These are phyloP conservation scores for Sphagnum fallax DNA, from an alignment of 228 moss, liverwort and hornwort species.

Conservation along the genomic window DNA sequence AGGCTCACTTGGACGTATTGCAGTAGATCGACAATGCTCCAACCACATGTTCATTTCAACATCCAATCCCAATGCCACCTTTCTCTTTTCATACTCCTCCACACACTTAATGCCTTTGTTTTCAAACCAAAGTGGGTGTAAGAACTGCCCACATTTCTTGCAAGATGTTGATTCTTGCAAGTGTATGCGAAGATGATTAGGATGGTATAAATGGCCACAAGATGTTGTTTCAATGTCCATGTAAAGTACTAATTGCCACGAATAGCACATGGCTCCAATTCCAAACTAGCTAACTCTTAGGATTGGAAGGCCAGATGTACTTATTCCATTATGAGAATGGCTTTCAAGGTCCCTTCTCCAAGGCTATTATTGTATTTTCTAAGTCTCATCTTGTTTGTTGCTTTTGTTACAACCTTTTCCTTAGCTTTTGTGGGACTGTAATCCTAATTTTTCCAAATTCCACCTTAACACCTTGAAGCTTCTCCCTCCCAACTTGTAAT, in stretches of 20 bases:
- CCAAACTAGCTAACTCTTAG: background rate
- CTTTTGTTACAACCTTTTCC: too few species aligned
- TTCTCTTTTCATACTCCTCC: too few species aligned
- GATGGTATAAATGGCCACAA: background rate
- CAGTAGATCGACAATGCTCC: too few species aligned
- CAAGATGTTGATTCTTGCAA: background rate
- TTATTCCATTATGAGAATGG: background rate
- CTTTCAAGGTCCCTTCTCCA: background rate
- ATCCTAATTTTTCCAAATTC: too few species aligned
- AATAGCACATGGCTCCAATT: background rate
- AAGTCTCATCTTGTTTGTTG: too few species aligned
- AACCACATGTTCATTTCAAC: too few species aligned
- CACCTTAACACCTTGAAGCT: too few species aligned
- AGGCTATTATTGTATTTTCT: background rate
- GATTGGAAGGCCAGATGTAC: background rate
- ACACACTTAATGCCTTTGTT: too few species aligned
- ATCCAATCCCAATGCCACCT: too few species aligned
- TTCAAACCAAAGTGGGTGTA: background rate
- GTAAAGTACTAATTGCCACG: background rate
- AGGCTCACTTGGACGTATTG: too few species aligned
- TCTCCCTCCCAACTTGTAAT: too few species aligned
- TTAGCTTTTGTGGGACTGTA: too few species aligned
- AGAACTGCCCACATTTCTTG: background rate
- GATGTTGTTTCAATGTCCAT: background rate
- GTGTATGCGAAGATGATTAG: background rate